Percentiles rank a stretch among this genome's conserved stretches.
Conservation (phyloP, 352 stramenopile species). For the Globisporangium splendens region DNA sequence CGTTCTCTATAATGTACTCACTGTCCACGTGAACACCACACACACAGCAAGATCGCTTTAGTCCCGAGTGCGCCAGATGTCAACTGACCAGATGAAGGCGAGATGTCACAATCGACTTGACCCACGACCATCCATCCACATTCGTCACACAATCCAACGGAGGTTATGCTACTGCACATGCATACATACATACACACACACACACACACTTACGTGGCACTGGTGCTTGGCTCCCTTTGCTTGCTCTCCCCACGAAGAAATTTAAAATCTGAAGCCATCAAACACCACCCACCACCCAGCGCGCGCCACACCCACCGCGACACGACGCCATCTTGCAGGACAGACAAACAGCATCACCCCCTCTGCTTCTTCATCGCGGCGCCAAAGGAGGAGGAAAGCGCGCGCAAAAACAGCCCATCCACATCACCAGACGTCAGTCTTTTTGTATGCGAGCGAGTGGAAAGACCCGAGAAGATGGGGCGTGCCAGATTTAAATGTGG, state of each 20-base stretch:
- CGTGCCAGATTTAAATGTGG: constrained; percentile 12
- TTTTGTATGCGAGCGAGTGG: background rate
- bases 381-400: constrained; percentile 2
- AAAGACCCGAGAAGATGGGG: background rate
- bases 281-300: background rate
- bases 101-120: background rate
- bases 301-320: background rate
- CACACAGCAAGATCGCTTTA: background rate
- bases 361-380: background rate
- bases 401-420: constrained; percentile 8
- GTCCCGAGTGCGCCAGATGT: background rate
- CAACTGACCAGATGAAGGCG: background rate
- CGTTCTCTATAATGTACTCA: no score
- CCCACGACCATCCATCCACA: background rate
- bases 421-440: constrained; percentile 2
- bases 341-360: constrained; percentile 1
- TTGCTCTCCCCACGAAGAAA: background rate
- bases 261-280: constrained; percentile 12
- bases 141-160: background rate
- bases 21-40: background rate
- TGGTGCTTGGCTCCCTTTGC: background rate
- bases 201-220: background rate
- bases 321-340: background rate
- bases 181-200: no score
- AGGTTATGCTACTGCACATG: background rate